A percentile compares a stretch with the other conserved stretches of the same genome.
phyloP scores from a whole-genome alignment of 768 basidiomycete species.

The Pleurotus platypus region DNA sequence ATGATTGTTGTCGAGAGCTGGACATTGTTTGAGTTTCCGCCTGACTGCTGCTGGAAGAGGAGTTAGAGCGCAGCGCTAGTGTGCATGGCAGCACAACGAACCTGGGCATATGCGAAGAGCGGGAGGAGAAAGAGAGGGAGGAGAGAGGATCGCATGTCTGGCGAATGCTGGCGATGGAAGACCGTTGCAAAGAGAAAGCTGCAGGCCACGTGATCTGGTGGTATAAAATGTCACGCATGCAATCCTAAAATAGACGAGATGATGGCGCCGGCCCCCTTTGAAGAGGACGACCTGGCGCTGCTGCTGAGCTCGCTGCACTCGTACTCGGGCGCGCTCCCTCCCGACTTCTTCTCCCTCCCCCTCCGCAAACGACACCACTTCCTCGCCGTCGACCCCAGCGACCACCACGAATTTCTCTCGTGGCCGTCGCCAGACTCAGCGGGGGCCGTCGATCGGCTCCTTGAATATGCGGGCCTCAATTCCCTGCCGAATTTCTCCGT shows the following conservation, averaged over 20 bases:
- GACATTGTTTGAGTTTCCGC: conserved; percentile 29
- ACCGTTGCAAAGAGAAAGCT: conserved; percentile 14
- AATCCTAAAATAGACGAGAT: too few relatives aligned
- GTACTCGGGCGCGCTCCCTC: conserved; percentile 40
- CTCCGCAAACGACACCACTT: conserved; percentile 66
- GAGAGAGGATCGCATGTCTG: conserved; percentile 25
- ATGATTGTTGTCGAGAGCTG: conserved; percentile 33
- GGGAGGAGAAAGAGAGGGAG: conserved; percentile 30
- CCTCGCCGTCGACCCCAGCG: conserved; percentile 48
- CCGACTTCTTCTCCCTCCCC: conserved; percentile 54
- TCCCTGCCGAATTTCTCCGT: conserved; percentile 12
- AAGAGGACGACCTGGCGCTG: too few relatives aligned
- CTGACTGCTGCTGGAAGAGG: conserved; percentile 3
- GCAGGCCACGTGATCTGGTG: conserved; percentile 5
- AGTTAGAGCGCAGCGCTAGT: not conserved
- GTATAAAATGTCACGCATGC: not conserved
- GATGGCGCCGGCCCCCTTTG: not conserved
- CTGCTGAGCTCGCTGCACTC: conserved; percentile 1
- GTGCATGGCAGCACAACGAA: conserved; percentile 11
- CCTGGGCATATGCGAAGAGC: conserved; percentile 41
- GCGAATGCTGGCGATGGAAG: conserved; percentile 8
- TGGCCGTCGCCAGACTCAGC: conserved; percentile 51
- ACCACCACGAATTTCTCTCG: conserved; percentile 55
- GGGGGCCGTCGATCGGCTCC: conserved; percentile 33
- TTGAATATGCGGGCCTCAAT: conserved; percentile 34